Conservation (phyloP, 176 grass and related monocot genomes). For the Puccinellia tenuiflora region DNA sequence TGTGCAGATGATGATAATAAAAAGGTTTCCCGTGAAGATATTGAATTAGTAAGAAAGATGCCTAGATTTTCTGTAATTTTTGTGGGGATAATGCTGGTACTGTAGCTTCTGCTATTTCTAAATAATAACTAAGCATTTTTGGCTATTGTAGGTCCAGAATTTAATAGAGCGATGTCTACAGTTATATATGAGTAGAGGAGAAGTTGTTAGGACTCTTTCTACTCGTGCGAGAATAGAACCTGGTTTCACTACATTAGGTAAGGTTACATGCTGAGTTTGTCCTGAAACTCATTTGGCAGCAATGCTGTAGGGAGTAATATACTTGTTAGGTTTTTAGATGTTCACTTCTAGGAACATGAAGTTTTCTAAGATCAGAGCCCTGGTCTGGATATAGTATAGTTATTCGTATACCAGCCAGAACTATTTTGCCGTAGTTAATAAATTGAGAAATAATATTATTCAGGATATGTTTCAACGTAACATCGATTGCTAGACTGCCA, state of each 20-base stretch:
- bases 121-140: background rate
- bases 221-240: constrained; percentile 80
- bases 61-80: background rate
- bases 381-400: background rate
- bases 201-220: constrained; percentile 74
- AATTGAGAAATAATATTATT: constrained; percentile 1
- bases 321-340: background rate
- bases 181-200: constrained; percentile 78
- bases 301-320: background rate
- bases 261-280: constrained; percentile 4
- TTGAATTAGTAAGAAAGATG: constrained; percentile 80
- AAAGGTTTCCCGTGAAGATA: constrained; percentile 76
- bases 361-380: background rate
- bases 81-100: background rate
- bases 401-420: background rate
- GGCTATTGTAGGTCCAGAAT: constrained; percentile 65
- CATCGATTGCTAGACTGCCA: background rate
- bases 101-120: background rate
- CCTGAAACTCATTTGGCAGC: background rate
- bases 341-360: background rate
- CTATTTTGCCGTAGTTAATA: background rate
- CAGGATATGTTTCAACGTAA: background rate
- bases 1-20: constrained; percentile 43
- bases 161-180: constrained; percentile 80
- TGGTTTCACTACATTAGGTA: constrained; percentile 79